Base-by-base conservation (phyloP, 2,329 filamentous ascomycete genomes). In the Nemania sp. region DNA sequence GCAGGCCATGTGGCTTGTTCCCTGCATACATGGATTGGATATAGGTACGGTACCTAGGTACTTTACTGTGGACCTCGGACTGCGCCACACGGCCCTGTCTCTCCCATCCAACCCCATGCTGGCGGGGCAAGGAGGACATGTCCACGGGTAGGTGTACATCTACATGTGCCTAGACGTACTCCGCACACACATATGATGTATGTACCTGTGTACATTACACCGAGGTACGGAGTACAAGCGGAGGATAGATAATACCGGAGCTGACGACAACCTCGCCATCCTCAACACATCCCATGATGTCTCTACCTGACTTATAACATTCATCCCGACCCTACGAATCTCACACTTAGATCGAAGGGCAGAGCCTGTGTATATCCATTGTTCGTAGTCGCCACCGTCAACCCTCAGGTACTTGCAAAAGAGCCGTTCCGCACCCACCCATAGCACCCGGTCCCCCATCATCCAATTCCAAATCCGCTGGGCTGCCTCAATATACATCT, bases 1-100 rank as follows among this genome's bases (percentile, higher is more conserved):
- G 67, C 67, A 69, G 56, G 25, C n/a, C 25, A n/a, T 65, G 68
- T 70, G 68, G 68, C 68, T 69, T 43, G 64, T 66, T 21, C 32
- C n/a, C n/a, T n/a, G n/a, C n/a, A n/a, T n/a, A n/a, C n/a, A n/a
- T n/a, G n/a, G n/a, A n/a, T n/a, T n/a, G n/a, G 25, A 29, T 29
- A 29, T 29, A 29, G 25, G 25, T 29, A 29, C 3, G 25, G 25
- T 29, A 29, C 7, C 25, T 29, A 29, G 25, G 25, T 29, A 29
- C 25, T 7, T n/a, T 29, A 29, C 25, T 29, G 25, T 29, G 25
- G 25, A 25, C 32, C 48, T 11, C 29, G 12, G n/a, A 17, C 58
- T 64, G 54, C 57, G 61, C 57, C 61, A 64, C 61, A 52, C 25
- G 7, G 12, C 15, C n/a, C n/a, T 9, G 25, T 3, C 9, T 25